These are phyloP conservation scores for Fusarium concolor DNA, from an alignment of 2,329 filamentous ascomycete species.

Conservation along the genomic window DNA sequence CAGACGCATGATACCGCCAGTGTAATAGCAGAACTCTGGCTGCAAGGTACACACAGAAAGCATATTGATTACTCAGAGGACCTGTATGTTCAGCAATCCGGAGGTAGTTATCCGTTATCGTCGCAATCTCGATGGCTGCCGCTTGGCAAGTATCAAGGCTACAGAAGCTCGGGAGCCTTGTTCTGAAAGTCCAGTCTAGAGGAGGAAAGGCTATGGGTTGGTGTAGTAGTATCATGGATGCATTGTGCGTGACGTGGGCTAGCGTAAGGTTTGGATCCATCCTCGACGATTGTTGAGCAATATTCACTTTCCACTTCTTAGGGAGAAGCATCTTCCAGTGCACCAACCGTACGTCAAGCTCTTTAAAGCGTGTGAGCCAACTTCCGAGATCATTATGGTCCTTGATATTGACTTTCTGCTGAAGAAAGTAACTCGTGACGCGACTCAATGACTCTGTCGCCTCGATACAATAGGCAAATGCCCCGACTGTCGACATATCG, in stretches of 20 bases:
- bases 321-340: too few species aligned
- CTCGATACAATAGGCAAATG: conserved; percentile 60
- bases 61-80: too few species aligned
- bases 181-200: conserved; percentile 44
- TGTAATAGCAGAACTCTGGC: too few species aligned
- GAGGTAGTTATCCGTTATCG: too few species aligned
- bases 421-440: conserved; percentile 58
- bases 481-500: conserved; percentile 55
- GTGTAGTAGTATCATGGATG: conserved; percentile 61
- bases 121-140: too few species aligned
- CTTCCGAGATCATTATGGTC: conserved; percentile 54
- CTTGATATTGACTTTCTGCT: conserved; percentile 55
- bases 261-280: conserved; percentile 61
- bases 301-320: too few species aligned
- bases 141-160: too few species aligned
- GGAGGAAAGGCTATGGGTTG: conserved; percentile 60
- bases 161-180: conserved; percentile 55
- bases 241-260: conserved; percentile 62
- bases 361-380: conserved; percentile 60
- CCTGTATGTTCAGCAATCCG: too few species aligned
- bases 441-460: conserved; percentile 59
- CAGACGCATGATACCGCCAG: too few species aligned
- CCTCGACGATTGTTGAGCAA: conserved; percentile 48
- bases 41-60: too few species aligned
- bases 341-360: conserved; percentile 58